Evolutionary conservation across 768 basidiomycete genomes (phyloP).

Genomic region (Leccinum boreale): DNA sequence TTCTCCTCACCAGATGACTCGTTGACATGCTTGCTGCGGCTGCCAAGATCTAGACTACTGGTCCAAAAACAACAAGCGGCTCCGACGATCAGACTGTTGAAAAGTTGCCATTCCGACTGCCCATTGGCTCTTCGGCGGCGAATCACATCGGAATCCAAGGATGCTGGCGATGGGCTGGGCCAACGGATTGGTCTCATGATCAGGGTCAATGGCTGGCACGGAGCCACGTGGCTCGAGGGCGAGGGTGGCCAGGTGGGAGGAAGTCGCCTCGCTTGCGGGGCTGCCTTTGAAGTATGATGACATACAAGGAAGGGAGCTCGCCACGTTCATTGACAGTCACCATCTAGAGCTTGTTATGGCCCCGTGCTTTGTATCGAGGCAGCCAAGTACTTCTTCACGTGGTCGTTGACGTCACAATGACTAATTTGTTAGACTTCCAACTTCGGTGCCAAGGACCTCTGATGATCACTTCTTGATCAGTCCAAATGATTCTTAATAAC

Average conservation of each 20-base stretch:
- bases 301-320: not conserved
- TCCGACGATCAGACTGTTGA: not conserved
- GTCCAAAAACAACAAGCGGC: not conserved
- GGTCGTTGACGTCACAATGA: not conserved
- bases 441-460: not conserved
- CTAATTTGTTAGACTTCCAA: not conserved
- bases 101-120: conserved; percentile 29
- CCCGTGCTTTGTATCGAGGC: not conserved
- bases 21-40: not conserved
- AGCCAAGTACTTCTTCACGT: not conserved
- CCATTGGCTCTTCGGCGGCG: conserved; percentile 37
- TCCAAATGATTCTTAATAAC: not conserved
- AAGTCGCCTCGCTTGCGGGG: conserved; percentile 41
- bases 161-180: conserved; percentile 44
- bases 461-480: not conserved
- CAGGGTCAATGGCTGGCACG: not conserved
- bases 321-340: not conserved
- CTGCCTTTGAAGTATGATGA: conserved; percentile 38
- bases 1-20: not conserved
- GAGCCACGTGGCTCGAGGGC: not conserved
- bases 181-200: conserved; percentile 34
- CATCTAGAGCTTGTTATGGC: not conserved
- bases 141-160: conserved; percentile 31
- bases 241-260: conserved; percentile 5
- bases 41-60: too few species aligned